Evolutionary conservation across 257 asterid species (phyloP), one percentile per base, ranked within the genome.

Genomic region (Lycium barbarum): DNA sequence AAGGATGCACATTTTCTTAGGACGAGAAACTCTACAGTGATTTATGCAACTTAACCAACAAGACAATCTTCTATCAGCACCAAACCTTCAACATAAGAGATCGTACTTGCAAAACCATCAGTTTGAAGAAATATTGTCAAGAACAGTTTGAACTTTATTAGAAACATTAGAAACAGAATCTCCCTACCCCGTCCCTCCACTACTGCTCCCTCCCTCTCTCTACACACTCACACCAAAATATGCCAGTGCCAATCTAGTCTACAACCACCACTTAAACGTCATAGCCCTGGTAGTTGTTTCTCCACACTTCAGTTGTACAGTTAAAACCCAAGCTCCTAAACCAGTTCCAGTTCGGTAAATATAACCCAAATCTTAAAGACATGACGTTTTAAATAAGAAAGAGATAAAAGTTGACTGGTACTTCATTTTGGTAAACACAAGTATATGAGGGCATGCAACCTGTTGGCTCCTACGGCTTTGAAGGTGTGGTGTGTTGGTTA

Each of bases 11-110:
- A 49, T 74, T 74, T 74, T 49, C 81, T 49, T 51, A 33, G 14
- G 81, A 49, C 3, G 7, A 49, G 81, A 74, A 70, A 74, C 81
- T 74, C 81, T 22, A 74, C 20, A 74, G 40, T 73, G 26, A 40
- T 73, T 22, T 36, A 20, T 47, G 81, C 5, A 4, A 47, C 61
- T 47, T 70, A 1, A 22, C 26, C 26, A 13, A 47, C 61, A 47
- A 73, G 61, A 13, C 10, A 22, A 73, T 74, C 20, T 13, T 74
- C 81, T 74, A 22, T 22, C 81, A 49, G 59, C 81, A 49, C 62
- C 40, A 74, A 74, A 49, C 62, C 8, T 22, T 49, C 62, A 74
- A 74, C 20, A 49, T 17, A 74, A 74, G 62, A 74, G 38, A 73
- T 47, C 5, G 3, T 73, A 71, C 35, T 20, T 73, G 80, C 81